Percentiles rank a stretch among this genome's conserved stretches.
Evolutionary conservation across 1,284 basidiomycete species (phyloP).

Genomic region (Ganoderma lucidum): DNA sequence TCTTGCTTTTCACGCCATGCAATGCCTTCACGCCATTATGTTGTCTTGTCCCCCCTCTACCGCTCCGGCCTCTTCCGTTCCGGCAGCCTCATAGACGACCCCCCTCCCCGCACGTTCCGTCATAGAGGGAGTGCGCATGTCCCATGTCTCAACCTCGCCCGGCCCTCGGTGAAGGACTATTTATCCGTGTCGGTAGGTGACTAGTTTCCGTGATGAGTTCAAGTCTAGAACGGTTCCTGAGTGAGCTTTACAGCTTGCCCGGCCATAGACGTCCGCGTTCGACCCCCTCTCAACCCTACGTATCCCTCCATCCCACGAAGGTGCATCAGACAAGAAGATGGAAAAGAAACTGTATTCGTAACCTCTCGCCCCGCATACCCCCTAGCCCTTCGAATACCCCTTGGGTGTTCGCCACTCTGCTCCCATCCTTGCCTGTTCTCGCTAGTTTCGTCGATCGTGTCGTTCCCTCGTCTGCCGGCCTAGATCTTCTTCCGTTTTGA

Average conservation of each 20-base stretch:
- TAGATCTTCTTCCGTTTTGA: not conserved
- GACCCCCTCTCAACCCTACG: not conserved
- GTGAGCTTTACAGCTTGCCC: not conserved
- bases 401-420: constrained; percentile 15
- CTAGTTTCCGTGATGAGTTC: not conserved
- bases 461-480: not conserved
- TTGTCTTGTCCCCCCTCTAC: not conserved
- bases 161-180: not conserved
- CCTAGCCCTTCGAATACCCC: constrained; percentile 19
- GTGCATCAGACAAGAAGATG: constrained; percentile 20
- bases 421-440: not conserved
- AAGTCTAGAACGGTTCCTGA: not conserved
- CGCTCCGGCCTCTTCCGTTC: not conserved
- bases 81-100: constrained; percentile 16
- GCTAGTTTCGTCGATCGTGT: not conserved
- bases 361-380: constrained; percentile 20
- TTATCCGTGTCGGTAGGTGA: constrained; percentile 1
- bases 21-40: not conserved
- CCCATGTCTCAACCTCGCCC: constrained; percentile 1
- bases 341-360: constrained; percentile 21
- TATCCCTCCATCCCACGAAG: not conserved
- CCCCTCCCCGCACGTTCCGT: constrained; percentile 4
- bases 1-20: not conserved
- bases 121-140: constrained; percentile 14
- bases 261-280: constrained; percentile 3